Base-by-base conservation (phyloP, 2,329 filamentous ascomycete genomes). In the Cladosporium sp. region DNA sequence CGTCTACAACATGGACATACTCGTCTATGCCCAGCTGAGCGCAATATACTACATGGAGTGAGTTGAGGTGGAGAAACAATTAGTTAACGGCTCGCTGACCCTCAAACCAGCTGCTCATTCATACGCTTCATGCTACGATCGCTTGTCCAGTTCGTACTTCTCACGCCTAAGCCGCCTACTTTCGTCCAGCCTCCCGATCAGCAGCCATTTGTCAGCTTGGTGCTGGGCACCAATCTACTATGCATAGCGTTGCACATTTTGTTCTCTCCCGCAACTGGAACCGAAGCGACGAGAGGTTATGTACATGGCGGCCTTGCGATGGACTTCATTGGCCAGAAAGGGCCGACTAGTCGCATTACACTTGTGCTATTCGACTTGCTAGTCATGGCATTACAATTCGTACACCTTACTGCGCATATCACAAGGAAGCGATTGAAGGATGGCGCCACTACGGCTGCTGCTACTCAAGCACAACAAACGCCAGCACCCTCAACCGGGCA, bases 31-130 rank as follows among this genome's bases (percentile, higher is more conserved):
- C 74, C 80, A 89, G 78, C 78, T 89, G 66, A 85, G 86, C 44
- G 81, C 82, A 8, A 76, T 88, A 66, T 89, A 89, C 75, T 86
- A 89, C 74, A 82, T 88, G 77, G 87, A 89, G 86, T 88, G 80
- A 72, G 84, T 65, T 16, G 14, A 14, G 12, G 18, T 40, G 4
- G 21, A 18, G 33, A 28, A 3, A 37, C 29, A 11, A 1, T 11
- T 12, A 10, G 10, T 11, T 4, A 2, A 37, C 2, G 8, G 14
- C 7, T 37, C 21, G 26, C 61, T 63, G 21, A 63, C 50, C 7
- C 10, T 28, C 14, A 3, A n/a, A 14, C 2, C 18, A 63, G 86
- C 77, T 87, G 85, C 75, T 87, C 85, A 11, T 82, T 87, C 71
- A 76, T 86, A 67, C 81, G 85, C 67, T 84, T 89, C 69, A 73